Base-by-base conservation (phyloP, 2,329 filamentous ascomycete species). In the Claviceps sp. region DNA sequence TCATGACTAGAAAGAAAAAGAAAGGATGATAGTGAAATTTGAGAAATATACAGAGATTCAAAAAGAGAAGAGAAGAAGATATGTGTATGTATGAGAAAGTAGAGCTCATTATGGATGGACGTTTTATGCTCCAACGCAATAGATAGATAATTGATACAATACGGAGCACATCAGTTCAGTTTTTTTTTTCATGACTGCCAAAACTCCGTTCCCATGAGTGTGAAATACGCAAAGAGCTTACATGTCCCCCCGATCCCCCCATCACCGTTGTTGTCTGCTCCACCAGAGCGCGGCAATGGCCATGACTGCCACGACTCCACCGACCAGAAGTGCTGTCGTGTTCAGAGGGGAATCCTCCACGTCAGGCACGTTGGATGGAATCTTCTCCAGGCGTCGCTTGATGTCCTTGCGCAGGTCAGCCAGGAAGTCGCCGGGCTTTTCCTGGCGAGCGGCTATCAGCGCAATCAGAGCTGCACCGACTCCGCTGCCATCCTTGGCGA, bases 401-500 rank as follows among this genome's bases (percentile, higher is more conserved):
- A 69, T 64, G 18, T 69, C 68, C 37, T 65, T 63, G 54, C 70
- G 66, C 48, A 77, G 55, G 54, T 71, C 65, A 42, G 62, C 62
- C 49, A 76, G 56, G 57, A 69, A 70, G 51, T 76, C 72, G 2
- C 62, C 64, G 11, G 66, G 65, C 68, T 76, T 76, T 67, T 81
- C 77, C 72, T 77, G 81, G 62, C 76, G 73, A 1, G 86, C 85
- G 1, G 91, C 91, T 30, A 96, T 87, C 49, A 96, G 78, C 49
- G 93, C 93, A 69, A 97, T 97, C 60, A 98, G 72, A 42, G 93
- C 93, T 3, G 93, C 93, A 50, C 93, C 93, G 22, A 71, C 69
- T 54, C 69, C 93, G 57, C 87, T 93, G 47, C 93, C 93, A 65
- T 98, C 93, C 75, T 95, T 96, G 56, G 93, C 93, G 62, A 97